Evolutionary conservation across 2,329 filamentous ascomycete genomes (phyloP), one percentile per base, ranked within the genome.

Genomic region (Stemphylium beticola): DNA sequence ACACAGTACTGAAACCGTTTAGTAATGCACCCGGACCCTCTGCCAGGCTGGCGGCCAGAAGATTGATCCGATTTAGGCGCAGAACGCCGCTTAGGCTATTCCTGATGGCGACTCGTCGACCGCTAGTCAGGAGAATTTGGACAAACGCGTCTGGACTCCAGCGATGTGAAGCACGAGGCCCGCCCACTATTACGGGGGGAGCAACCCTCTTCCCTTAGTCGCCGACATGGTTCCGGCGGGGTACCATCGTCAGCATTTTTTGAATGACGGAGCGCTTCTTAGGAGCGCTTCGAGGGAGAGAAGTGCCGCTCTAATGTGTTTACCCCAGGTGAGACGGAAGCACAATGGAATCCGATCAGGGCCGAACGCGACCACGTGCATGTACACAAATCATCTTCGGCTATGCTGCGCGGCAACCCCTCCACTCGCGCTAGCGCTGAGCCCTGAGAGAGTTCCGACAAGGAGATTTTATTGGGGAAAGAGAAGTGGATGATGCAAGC

Each of bases 81-180:
- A 18, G 22, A 17, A 42, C 14, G 18, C 12, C 32, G 4, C 10
- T 12, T 11, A n/a, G n/a, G 11, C 44, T 49, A 49, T 14, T 32
- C 49, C 46, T 4, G 7, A 48, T 29, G 15, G 2, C 49, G 49
- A 31, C 33, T 44, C 53, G 20, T 48, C 18, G n/a, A 44, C 41
- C 43, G 43, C 53, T 53, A 45, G 47, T 51, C 47, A 49, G n/a
- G n/a, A 38, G 22, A 22, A 26, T 41, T 20, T 39, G 4, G 12
- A 20, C 37, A 24, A 17, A 15, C 15, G 36, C 17, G 18, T n/a
- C n/a, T n/a, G n/a, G n/a, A 33, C 18, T 26, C 33, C 9, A 45
- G 48, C 33, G 26, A 24, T 17, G 20, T 39, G 14, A 40, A 48
- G n/a, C 24, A 29, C 20, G 32, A 26, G 32, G 26, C 22, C 22